phyloP scores from a whole-genome alignment of 2,329 filamentous ascomycete genomes.

The Phialophora chinensis region DNA sequence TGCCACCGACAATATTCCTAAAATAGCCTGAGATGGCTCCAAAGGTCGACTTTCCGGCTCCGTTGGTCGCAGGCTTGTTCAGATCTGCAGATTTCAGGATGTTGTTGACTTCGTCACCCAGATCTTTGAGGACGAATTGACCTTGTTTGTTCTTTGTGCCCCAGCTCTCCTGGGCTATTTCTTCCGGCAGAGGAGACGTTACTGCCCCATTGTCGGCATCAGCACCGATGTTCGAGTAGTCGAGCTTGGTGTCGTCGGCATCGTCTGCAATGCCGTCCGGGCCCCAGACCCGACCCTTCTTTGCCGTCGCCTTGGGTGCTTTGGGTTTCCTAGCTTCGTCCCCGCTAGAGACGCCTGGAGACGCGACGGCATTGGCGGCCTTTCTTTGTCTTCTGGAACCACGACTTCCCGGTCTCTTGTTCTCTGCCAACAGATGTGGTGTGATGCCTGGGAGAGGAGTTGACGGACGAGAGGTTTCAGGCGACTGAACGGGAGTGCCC shows the following conservation, averaged over 20 bases:
- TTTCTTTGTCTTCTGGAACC: constrained; percentile 82
- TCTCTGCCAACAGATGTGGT: constrained; percentile 72
- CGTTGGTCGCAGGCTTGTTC: constrained; percentile 57
- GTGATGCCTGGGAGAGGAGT: constrained; percentile 68
- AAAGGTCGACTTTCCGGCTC: constrained; percentile 71
- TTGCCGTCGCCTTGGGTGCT: constrained; percentile 61
- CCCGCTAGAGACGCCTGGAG: constrained; percentile 75
- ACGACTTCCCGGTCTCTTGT: constrained; percentile 75
- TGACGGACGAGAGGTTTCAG: constrained; percentile 77
- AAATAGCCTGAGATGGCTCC: constrained; percentile 87
- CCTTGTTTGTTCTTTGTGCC: constrained; percentile 84
- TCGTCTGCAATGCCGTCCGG: constrained; percentile 87
- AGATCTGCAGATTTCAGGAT: constrained; percentile 83
- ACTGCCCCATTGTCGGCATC: constrained; percentile 43
- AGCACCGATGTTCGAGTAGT: constrained; percentile 77
- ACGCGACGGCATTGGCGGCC: constrained; percentile 61
- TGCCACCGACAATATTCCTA: constrained; percentile 92
- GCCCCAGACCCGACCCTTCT: constrained; percentile 92
- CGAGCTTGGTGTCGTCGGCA: constrained; percentile 77
- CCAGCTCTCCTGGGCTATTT: constrained; percentile 80
- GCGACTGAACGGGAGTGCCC: constrained; percentile 71
- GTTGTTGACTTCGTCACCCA: constrained; percentile 90
- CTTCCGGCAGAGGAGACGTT: constrained; percentile 69
- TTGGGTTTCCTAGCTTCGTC: constrained; percentile 75
- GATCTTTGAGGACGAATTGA: constrained; percentile 89